These are phyloP conservation scores for Solanum rostratum DNA, from an alignment of 257 asterid species.

Conservation along the genomic window DNA sequence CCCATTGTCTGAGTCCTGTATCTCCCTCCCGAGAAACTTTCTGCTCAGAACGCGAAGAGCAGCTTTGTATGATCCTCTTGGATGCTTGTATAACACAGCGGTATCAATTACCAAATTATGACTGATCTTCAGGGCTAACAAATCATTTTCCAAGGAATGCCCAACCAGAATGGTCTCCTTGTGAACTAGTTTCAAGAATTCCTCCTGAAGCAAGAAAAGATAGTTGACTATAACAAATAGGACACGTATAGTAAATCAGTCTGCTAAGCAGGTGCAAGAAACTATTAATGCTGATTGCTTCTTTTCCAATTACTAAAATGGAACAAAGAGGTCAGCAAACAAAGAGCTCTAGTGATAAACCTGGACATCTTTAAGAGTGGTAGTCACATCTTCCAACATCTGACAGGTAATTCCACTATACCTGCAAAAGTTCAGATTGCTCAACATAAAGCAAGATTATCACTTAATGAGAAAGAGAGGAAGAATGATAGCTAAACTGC, in stretches of 20 bases:
- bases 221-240: constrained; percentile 3
- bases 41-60: constrained; percentile 82
- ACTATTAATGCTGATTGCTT: not conserved
- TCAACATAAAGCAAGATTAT: not conserved
- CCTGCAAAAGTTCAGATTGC: constrained; percentile 33
- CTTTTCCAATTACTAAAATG: not conserved
- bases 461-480: not conserved
- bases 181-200: constrained; percentile 58
- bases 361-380: constrained; percentile 87
- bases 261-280: not conserved
- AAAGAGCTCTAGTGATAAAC: constrained; percentile 20
- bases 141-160: constrained; percentile 92
- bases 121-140: constrained; percentile 62
- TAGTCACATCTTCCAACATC: constrained; percentile 69
- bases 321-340: not conserved
- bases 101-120: constrained; percentile 91
- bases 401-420: constrained; percentile 87
- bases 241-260: not conserved
- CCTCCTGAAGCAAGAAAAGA: constrained; percentile 48
- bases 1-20: constrained; percentile 83
- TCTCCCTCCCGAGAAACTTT: constrained; percentile 67
- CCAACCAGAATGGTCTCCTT: constrained; percentile 91
- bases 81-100: constrained; percentile 78
- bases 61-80: constrained; percentile 75
- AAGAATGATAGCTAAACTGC: not conserved